Conservation (phyloP, 2,329 filamentous ascomycete species). For the Colletotrichum sp. region DNA sequence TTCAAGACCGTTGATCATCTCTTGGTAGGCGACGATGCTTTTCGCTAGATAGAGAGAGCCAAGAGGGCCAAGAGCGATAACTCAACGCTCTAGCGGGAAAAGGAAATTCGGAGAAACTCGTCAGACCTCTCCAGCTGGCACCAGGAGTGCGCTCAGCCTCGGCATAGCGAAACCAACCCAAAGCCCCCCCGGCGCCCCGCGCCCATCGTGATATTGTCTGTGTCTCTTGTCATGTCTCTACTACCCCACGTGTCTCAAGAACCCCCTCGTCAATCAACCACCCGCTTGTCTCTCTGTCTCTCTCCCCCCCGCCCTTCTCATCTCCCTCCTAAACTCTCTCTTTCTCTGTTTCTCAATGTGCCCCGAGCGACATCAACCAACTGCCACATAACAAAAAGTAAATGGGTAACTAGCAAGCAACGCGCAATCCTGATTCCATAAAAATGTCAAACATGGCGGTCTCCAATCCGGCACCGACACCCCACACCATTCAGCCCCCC, state of each 20-base stretch:
- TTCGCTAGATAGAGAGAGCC: not conserved
- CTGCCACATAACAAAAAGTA: not conserved
- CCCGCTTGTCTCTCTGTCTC: not conserved
- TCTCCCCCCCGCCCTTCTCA: not conserved
- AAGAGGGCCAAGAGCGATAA: not conserved
- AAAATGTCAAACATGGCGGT: not conserved
- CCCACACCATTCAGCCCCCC: not conserved
- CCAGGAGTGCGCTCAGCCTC: not conserved
- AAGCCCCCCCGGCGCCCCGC: not conserved
- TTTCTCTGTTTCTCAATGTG: not conserved
- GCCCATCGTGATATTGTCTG: not conserved
- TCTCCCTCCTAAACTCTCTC: not conserved
- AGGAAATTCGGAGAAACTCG: not conserved
- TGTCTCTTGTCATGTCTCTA: not conserved
- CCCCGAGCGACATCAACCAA: not conserved
- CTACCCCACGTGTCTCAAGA: not conserved
- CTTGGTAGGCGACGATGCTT: not conserved
- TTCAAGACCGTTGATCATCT: not conserved
- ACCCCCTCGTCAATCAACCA: not conserved
- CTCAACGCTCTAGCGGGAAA: not conserved
- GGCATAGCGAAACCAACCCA: not conserved
- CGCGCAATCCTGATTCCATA: not conserved
- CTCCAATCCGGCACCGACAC: not conserved
- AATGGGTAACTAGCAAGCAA: not conserved
- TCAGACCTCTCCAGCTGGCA: not conserved